phyloP scores from a whole-genome alignment of 176 grass and related monocot genomes.

The Carex myosuroides region DNA sequence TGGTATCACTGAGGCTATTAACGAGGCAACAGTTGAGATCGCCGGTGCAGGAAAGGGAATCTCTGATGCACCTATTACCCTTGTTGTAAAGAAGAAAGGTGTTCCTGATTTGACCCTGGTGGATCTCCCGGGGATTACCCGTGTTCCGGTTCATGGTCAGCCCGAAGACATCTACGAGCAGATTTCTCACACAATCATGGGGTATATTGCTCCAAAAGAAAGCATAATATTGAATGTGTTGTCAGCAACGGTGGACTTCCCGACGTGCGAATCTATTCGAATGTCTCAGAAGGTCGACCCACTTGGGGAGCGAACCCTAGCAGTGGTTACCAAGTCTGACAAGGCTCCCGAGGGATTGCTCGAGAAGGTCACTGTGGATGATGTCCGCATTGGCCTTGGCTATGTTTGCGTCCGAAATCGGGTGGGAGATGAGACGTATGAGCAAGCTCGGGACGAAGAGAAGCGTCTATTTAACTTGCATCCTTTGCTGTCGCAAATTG shows the following conservation, averaged over 20 bases:
- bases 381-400: slow-evolving; percentile 27
- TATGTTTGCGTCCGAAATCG: slow-evolving; percentile 31
- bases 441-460: slow-evolving; percentile 17
- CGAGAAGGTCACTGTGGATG: slow-evolving; percentile 26
- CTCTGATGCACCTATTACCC: slow-evolving; percentile 6
- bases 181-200: slow-evolving; percentile 15
- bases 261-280: slow-evolving; percentile 18
- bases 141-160: slow-evolving; percentile 24
- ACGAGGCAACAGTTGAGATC: slow-evolving; percentile 12
- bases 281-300: slow-evolving; percentile 29
- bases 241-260: slow-evolving; percentile 23
- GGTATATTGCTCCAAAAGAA: slow-evolving; percentile 22
- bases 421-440: slow-evolving; percentile 24
- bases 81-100: slow-evolving; percentile 17
- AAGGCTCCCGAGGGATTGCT: slow-evolving; percentile 28
- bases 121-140: slow-evolving; percentile 30
- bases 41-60: slow-evolving; percentile 19
- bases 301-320: slow-evolving; percentile 15
- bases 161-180: slow-evolving; percentile 25
- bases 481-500: slow-evolving; percentile 10
- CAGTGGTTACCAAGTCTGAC: slow-evolving; percentile 26
- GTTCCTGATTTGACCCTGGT: slow-evolving; percentile 24
- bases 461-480: slow-evolving; percentile 1
- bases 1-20: neutral
- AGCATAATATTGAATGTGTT: slow-evolving; percentile 32